A percentile compares a stretch with the other conserved stretches of the same genome.
Conservation (phyloP, 345 rosid genomes). For the Rhizophora mangle region DNA sequence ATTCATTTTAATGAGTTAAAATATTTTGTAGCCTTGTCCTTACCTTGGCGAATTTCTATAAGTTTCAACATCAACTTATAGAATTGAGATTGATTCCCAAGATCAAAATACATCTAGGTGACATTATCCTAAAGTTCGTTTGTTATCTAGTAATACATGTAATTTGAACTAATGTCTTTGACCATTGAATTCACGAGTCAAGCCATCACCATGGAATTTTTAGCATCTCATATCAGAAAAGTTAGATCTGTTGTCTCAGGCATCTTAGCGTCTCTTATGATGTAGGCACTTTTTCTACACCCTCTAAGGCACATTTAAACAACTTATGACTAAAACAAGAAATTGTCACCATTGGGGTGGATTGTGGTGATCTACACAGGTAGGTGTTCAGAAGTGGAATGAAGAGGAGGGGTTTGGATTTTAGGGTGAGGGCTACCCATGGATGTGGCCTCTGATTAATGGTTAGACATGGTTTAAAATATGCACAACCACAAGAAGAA, state of each 20-base stretch:
- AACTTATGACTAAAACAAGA: not conserved
- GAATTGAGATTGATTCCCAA: constrained; percentile 9
- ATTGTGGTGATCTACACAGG: not conserved
- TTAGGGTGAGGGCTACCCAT: too few relatives aligned
- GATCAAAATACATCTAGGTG: constrained; percentile 6
- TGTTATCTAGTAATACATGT: not conserved
- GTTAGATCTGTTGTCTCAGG: not conserved
- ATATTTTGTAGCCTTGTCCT: not conserved
- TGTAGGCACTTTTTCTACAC: not conserved
- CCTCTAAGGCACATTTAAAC: not conserved
- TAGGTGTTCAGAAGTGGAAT: too few relatives aligned
- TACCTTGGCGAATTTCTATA: not conserved
- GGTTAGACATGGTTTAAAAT: too few relatives aligned
- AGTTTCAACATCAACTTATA: constrained; percentile 3
- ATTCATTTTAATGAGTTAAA: constrained; percentile 6
- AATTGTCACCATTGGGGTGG: not conserved
- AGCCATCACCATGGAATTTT: constrained; percentile 20
- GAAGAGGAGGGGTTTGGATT: too few relatives aligned
- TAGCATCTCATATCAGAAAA: constrained; percentile 1
- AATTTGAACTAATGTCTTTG: constrained; percentile 6
- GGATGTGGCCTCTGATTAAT: too few relatives aligned
- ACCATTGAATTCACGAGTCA: constrained; percentile 10
- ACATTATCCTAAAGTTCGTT: constrained; percentile 16
- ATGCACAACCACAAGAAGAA: too few relatives aligned
- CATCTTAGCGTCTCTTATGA: not conserved